Conservation (phyloP, 257 asterid genomes). For the Buddleja alternifolia region DNA sequence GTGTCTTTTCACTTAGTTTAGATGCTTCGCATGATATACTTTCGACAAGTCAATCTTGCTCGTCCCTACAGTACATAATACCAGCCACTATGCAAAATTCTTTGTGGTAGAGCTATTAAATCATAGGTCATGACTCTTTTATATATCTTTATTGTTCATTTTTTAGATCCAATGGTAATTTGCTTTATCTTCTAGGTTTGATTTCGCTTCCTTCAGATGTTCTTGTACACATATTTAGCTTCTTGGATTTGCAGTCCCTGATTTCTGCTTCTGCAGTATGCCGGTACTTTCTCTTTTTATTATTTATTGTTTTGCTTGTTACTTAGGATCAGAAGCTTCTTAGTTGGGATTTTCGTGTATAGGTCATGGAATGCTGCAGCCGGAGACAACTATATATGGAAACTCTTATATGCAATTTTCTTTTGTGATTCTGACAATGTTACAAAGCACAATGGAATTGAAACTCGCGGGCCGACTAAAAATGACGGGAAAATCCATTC, state of each 20-base stretch:
- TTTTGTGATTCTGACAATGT: conserved; percentile 35
- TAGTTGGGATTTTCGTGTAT: conserved; percentile 26
- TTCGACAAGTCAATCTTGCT: no score
- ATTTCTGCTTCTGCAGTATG: conserved; percentile 72
- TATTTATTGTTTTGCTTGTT: not conserved
- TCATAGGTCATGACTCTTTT: not conserved
- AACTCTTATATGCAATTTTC: conserved; percentile 45
- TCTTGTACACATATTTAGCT: conserved; percentile 65
- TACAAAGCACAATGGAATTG: conserved; percentile 19
- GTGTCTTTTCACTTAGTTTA: no score
- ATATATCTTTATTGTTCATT: not conserved
- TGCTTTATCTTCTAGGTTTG: conserved; percentile 43
- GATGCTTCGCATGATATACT: no score
- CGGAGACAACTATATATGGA: conserved; percentile 71
- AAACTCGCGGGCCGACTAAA: conserved; percentile 21
- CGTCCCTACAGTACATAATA: not conserved
- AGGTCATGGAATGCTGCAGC: conserved; percentile 83
- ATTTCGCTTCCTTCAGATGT: conserved; percentile 65
- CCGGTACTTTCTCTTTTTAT: conserved; percentile 48
- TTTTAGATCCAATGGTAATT: conserved; percentile 14
- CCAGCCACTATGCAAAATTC: not conserved
- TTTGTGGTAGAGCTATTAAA: conserved; percentile 3
- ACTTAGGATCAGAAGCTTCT: not conserved
- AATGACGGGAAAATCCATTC: conserved; percentile 18
- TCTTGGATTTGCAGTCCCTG: conserved; percentile 70